A percentile compares a stretch with the other conserved stretches of the same genome.
phyloP scores from a whole-genome alignment of 257 asterid species.

The Nicotiana undulata region DNA sequence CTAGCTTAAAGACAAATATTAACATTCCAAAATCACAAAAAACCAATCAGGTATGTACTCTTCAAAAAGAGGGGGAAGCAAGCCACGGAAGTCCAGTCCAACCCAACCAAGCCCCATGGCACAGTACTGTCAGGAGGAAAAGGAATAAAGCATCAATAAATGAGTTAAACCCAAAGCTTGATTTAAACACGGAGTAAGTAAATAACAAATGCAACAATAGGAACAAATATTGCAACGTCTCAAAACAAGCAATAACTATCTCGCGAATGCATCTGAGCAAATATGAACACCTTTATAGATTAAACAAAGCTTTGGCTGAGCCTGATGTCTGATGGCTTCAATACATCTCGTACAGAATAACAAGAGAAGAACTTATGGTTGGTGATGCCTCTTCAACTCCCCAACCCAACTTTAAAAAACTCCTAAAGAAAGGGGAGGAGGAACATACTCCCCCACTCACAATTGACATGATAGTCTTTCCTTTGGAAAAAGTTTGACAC shows the following conservation, averaged over 20 bases:
- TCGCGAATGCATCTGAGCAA: neutral
- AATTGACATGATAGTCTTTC: neutral
- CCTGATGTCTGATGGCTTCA: neutral
- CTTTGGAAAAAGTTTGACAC: neutral
- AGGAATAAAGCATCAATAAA: conserved; percentile 4
- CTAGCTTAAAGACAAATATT: conserved; percentile 5
- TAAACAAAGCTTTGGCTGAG: neutral
- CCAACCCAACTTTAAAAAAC: neutral
- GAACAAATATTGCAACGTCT: neutral
- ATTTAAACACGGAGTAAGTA: neutral
- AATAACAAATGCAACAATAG: neutral
- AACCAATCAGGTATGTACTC: conserved; percentile 43
- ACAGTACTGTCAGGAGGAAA: conserved; percentile 59
- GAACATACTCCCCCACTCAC: neutral
- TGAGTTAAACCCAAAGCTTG: neutral
- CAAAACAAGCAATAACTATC: neutral
- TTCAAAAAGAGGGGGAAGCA: conserved; percentile 97
- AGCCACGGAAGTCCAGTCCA: conserved; percentile 92
- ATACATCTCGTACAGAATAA: neutral
- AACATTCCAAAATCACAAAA: conserved; percentile 4
- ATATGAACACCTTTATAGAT: neutral
- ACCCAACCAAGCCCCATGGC: conserved; percentile 98
- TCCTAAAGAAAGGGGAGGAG: neutral
- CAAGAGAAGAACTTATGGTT: neutral
- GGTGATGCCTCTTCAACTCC: neutral